These are phyloP conservation scores for Crithidia brevicula DNA, from an alignment of 208 protist species.

Conservation along the genomic window DNA sequence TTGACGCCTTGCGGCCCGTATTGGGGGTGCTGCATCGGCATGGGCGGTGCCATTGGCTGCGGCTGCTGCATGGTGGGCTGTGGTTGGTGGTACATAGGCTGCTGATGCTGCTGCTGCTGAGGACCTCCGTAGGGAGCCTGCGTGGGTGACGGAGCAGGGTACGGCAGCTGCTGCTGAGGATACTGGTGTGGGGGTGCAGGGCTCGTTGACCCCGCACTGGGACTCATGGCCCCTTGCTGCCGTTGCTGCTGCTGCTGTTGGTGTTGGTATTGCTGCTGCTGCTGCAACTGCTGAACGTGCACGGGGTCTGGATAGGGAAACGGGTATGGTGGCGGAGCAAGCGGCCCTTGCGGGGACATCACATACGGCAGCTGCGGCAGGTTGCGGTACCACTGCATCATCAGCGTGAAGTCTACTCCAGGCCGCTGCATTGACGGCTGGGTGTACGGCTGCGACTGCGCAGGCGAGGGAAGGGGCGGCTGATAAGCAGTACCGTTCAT, in stretches of 20 bases:
- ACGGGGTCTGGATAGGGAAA: constrained; percentile 11
- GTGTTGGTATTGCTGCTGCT: constrained; percentile 7
- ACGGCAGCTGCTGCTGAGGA: neutral
- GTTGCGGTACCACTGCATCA: constrained; percentile 12
- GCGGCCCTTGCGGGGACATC: constrained; percentile 9
- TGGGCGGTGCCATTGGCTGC: neutral
- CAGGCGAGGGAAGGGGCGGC: neutral
- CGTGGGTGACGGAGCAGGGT: neutral
- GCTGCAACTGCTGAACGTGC: constrained; percentile 4
- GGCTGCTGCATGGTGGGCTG: neutral
- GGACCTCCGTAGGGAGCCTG: neutral
- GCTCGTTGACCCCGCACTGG: no score
- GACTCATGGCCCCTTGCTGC: no score
- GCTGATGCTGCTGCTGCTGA: neutral
- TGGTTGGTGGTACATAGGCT: neutral
- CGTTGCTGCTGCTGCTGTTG: neutral
- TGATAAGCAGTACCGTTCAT: constrained; percentile 5
- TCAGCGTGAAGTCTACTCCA: constrained; percentile 11
- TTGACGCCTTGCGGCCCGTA: neutral
- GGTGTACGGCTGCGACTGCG: neutral
- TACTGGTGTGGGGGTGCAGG: neutral
- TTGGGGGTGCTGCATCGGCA: neutral
- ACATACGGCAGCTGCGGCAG: constrained; percentile 26
- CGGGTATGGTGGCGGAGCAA: constrained; percentile 23
- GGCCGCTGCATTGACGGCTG: no score